Conservation (phyloP, 768 basidiomycete species). For the Cantharellus anzutake region DNA sequence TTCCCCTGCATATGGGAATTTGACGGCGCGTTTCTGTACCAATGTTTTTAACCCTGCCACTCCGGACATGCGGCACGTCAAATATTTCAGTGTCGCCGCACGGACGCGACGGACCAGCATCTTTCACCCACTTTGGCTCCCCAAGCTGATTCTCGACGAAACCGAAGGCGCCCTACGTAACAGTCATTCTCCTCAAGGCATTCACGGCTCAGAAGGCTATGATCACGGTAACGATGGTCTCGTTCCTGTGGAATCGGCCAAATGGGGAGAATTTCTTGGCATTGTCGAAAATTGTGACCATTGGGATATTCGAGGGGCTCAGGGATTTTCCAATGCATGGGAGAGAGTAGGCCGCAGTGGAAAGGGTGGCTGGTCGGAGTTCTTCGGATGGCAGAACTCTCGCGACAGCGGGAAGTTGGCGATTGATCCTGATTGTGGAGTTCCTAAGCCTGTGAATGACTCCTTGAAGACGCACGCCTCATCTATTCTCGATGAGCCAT, state of each 20-base stretch:
- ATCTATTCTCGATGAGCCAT: not conserved
- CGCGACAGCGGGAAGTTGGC: slow-evolving; percentile 9
- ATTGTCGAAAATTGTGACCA: slow-evolving; percentile 82
- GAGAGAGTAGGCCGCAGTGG: not conserved
- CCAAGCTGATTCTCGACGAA: slow-evolving; percentile 84
- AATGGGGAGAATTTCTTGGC: slow-evolving; percentile 93
- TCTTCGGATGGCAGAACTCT: slow-evolving; percentile 6
- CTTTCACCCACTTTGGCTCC: slow-evolving; percentile 94
- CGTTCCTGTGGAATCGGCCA: slow-evolving; percentile 78
- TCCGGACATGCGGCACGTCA: slow-evolving; percentile 47
- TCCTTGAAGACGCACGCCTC: too few relatives aligned
- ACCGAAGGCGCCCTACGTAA: slow-evolving; percentile 44
- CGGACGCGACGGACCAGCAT: slow-evolving; percentile 35
- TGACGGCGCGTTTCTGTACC: slow-evolving; percentile 69
- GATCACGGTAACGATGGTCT: slow-evolving; percentile 79
- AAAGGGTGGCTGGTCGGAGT: not conserved
- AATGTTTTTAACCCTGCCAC: slow-evolving; percentile 66
- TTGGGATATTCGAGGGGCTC: slow-evolving; percentile 84
- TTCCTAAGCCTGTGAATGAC: slow-evolving; percentile 12
- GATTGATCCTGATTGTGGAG: slow-evolving; percentile 7
- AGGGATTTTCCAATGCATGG: slow-evolving; percentile 27
- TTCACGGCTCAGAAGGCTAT: slow-evolving; percentile 3
- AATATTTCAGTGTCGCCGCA: slow-evolving; percentile 83
- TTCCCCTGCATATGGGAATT: slow-evolving; percentile 89
- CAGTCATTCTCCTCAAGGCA: not conserved